These are phyloP conservation scores for Candida glaebosa DNA, from an alignment of 805 yeast species.

Conservation along the genomic window DNA sequence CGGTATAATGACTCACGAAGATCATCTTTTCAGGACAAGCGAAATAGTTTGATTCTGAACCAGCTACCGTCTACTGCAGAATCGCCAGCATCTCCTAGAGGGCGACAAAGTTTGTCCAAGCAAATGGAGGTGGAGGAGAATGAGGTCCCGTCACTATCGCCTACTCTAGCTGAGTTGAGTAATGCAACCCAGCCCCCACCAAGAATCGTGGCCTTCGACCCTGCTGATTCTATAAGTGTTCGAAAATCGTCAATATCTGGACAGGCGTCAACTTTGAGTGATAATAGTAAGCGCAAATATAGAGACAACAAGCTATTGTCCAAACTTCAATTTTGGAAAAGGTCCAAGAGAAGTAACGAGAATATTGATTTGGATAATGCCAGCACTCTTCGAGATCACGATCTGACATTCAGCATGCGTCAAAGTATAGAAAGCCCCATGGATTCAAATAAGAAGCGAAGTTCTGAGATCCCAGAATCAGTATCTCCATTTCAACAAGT, in stretches of 20 bases:
- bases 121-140: neutral
- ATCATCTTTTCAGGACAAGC: conserved; percentile 3
- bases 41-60: conserved; percentile 4
- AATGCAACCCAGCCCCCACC: neutral
- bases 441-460: conserved; percentile 8
- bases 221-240: neutral
- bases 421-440: conserved; percentile 9
- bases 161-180: conserved; percentile 2
- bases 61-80: neutral
- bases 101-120: neutral
- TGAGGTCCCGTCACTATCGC: neutral
- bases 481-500: neutral
- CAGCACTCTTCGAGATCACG: conserved; percentile 5
- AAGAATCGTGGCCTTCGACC: neutral
- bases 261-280: conserved; percentile 4
- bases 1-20: conserved; percentile 5
- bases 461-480: neutral
- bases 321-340: conserved; percentile 40
- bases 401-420: conserved; percentile 3
- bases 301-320: conserved; percentile 25
- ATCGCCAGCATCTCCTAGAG: neutral
- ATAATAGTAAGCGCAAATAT: conserved; percentile 10
- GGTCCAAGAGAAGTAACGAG: conserved; percentile 10
- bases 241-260: conserved; percentile 8
- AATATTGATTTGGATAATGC: conserved; percentile 4